Percentiles rank a stretch among this genome's conserved stretches.
phyloP scores from a whole-genome alignment of 768 basidiomycete genomes.

The Coprinopsis cinerea region DNA sequence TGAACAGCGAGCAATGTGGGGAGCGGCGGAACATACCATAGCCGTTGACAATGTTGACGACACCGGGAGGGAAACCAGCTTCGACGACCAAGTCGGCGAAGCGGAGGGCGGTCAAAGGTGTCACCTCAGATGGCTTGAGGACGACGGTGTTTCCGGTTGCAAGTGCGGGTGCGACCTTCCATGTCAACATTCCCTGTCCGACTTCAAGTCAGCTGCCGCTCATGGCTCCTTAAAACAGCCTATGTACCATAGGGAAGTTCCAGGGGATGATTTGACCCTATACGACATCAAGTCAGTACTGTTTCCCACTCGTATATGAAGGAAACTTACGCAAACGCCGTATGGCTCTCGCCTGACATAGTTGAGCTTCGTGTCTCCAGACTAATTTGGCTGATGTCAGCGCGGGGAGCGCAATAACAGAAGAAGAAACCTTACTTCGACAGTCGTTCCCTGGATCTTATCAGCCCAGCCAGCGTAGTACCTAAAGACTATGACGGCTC shows the following conservation, averaged over 20 bases:
- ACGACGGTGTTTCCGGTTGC: constrained; percentile 71
- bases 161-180: constrained; percentile 73
- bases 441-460: constrained; percentile 71
- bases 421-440: constrained; percentile 40
- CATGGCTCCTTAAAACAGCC: neutral
- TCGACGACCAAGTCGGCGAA: constrained; percentile 48
- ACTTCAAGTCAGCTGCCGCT: neutral
- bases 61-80: constrained; percentile 74
- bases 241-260: constrained; percentile 38
- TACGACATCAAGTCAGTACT: neutral
- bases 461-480: constrained; percentile 93
- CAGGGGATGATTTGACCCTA: constrained; percentile 56
- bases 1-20: neutral
- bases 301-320: no score
- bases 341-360: constrained; percentile 68
- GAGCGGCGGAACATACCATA: constrained; percentile 28
- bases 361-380: constrained; percentile 47
- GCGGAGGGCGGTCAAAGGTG: constrained; percentile 59
- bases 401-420: neutral
- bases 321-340: constrained; percentile 35
- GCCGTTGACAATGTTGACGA: constrained; percentile 67
- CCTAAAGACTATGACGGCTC: constrained; percentile 44
- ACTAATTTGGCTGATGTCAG: neutral
- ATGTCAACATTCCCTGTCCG: constrained; percentile 49
- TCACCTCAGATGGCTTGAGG: constrained; percentile 74